phyloP scores from a whole-genome alignment of 306 rosid genomes.

The Begonia masoniana region DNA sequence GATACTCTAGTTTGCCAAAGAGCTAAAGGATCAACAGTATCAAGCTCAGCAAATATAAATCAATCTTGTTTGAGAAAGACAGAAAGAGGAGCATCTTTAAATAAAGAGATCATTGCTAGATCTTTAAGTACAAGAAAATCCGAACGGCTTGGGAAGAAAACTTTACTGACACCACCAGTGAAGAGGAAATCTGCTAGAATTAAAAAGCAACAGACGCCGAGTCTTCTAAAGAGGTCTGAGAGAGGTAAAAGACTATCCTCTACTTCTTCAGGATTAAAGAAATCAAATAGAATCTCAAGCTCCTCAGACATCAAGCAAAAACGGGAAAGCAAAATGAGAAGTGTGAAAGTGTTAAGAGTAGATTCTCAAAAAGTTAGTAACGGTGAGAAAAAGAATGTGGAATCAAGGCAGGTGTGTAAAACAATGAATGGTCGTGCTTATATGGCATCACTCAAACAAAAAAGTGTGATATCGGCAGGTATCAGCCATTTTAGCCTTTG shows the following conservation, averaged over 20 bases:
- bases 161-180: constrained; percentile 11
- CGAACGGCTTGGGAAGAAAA: constrained; percentile 24
- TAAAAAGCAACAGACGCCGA: constrained; percentile 27
- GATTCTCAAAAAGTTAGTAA: constrained; percentile 25
- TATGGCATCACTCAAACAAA: constrained; percentile 21
- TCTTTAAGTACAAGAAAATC: constrained; percentile 31
- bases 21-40: constrained; percentile 20
- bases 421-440: constrained; percentile 30
- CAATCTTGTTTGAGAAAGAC: constrained; percentile 44
- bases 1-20: constrained; percentile 32
- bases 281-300: constrained; percentile 24
- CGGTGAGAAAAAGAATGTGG: constrained; percentile 15
- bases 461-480: constrained; percentile 23
- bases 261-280: constrained; percentile 29
- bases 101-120: constrained; percentile 15
- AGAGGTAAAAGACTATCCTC: constrained; percentile 26
- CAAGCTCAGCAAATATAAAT: constrained; percentile 17
- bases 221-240: constrained; percentile 44
- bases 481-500: constrained; percentile 5
- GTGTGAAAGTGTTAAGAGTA: constrained; percentile 24
- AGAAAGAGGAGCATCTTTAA: constrained; percentile 24
- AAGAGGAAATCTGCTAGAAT: constrained; percentile 24
- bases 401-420: constrained; percentile 14
- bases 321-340: constrained; percentile 38
- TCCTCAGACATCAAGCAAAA: constrained; percentile 21